Evolutionary conservation across 2,329 filamentous ascomycete species (phyloP).

Genomic region (Aspergillaceae sp.): DNA sequence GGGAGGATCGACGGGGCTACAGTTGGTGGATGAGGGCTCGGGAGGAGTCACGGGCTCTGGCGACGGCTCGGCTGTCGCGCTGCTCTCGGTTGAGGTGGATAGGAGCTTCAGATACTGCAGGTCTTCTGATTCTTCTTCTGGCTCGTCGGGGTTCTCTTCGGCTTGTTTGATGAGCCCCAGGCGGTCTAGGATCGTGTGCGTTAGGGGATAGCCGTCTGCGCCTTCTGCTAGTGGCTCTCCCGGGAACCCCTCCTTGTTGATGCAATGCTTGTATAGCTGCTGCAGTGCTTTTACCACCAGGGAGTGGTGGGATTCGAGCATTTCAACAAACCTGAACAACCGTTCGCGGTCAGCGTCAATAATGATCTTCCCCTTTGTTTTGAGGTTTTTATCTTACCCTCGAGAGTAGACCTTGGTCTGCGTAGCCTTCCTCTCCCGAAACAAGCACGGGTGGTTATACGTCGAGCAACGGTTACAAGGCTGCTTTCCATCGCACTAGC

Average conservation of each 20-base stretch:
- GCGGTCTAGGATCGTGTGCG: conserved; percentile 36
- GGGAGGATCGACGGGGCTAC: conserved; percentile 12
- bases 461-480: conserved; percentile 37
- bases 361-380: no score
- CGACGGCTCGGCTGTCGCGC: conserved; percentile 30
- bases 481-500: conserved; percentile 39
- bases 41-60: conserved; percentile 28
- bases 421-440: conserved; percentile 36
- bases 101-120: conserved; percentile 28
- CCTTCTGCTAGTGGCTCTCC: conserved; percentile 33
- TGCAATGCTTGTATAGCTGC: conserved; percentile 33
- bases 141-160: conserved; percentile 30
- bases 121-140: conserved; percentile 28
- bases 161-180: conserved; percentile 37
- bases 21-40: conserved; percentile 20
- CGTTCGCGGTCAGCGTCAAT: no score
- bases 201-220: conserved; percentile 33
- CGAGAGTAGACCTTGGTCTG: conserved; percentile 38
- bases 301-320: conserved; percentile 37
- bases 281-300: conserved; percentile 36
- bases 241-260: conserved; percentile 36
- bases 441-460: conserved; percentile 37
- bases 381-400: conserved; percentile 22
- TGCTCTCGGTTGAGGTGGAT: conserved; percentile 29
- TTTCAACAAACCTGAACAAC: conserved; percentile 33